Evolutionary conservation across 768 basidiomycete genomes (phyloP), one percentile per base, ranked within the genome.

Genomic region (Dentipellis sp.): DNA sequence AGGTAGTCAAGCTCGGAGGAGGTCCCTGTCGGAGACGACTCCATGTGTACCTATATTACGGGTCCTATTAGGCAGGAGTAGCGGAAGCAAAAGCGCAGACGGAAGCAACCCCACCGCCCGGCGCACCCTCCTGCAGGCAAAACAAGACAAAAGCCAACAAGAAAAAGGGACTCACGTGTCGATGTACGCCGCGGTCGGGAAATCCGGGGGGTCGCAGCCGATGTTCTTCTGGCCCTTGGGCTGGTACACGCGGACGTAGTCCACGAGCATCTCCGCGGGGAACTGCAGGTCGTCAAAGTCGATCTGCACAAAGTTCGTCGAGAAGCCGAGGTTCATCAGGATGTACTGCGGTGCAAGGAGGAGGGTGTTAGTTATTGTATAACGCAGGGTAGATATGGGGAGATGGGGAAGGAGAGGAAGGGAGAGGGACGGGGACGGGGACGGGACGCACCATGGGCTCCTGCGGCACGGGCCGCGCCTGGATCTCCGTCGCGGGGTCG

Each of bases 241-340:
- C 66, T 97, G 94, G 69, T 97, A 98, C 8, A 98, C 89, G 21
- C 94, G 82, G 54, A 97, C 82, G 72, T 86, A 97, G 66, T 97
- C 91, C 42, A 95, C 74, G 50, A 72, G 75, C 89, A 97, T 84
- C 67, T 73, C 67, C 56, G 70, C 65, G 8, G 93, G 92, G 72
- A 91, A 93, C 16, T 71, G 72, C 19, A 95, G 72, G 57, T 86
- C 74, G 16, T 78, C 69, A 51, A 90, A 75, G 71, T 97, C 86
- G 52, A 94, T 82, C 38, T 58, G 61, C 10, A 83, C 85, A 63
- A 97, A 97, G 68, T 87, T 89, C 53, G 74, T 71, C 3, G 91
- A 93, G 70, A 95, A 83, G 53, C 91, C 94, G 64, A 94, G 72
- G 68, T 94, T 94, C 64, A 80, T 73, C 60, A 97, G 84, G 64